A percentile compares a stretch with the other conserved stretches of the same genome.
Conservation (phyloP, 176 grass and related monocot species). For the Avena atlantica region DNA sequence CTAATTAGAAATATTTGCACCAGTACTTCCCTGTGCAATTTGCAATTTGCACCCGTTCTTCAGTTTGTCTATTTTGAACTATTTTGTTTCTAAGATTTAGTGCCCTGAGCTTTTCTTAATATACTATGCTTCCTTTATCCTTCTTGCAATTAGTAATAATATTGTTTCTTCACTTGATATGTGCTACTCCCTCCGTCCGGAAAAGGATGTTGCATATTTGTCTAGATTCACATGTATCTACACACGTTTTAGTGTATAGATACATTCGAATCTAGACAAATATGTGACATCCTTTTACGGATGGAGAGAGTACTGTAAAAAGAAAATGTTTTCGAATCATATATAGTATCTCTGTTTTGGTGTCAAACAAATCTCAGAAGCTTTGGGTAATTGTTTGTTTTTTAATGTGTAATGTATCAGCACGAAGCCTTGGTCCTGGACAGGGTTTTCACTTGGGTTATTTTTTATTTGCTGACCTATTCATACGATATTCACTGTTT, state of each 20-base stretch:
- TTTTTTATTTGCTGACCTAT: not conserved
- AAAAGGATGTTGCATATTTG: too few relatives aligned
- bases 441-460: not conserved
- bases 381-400: not conserved
- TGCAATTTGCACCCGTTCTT: not conserved
- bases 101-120: not conserved
- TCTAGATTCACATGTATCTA: too few relatives aligned
- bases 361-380: not conserved
- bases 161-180: conserved; percentile 19
- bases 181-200: not conserved
- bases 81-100: conserved; percentile 14
- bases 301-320: too few relatives aligned
- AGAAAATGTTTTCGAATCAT: not conserved
- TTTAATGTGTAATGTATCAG: not conserved
- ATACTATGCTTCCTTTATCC: not conserved
- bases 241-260: too few relatives aligned
- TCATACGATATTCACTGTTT: not conserved
- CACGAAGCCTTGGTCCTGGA: not conserved
- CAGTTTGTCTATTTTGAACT: not conserved
- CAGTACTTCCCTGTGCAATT: not conserved
- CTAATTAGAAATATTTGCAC: not conserved
- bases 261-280: too few relatives aligned
- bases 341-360: not conserved
- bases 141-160: not conserved
- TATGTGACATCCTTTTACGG: too few relatives aligned